phyloP scores from a whole-genome alignment of 2,329 filamentous ascomycete species.

The Aspergillus carbonarius region DNA sequence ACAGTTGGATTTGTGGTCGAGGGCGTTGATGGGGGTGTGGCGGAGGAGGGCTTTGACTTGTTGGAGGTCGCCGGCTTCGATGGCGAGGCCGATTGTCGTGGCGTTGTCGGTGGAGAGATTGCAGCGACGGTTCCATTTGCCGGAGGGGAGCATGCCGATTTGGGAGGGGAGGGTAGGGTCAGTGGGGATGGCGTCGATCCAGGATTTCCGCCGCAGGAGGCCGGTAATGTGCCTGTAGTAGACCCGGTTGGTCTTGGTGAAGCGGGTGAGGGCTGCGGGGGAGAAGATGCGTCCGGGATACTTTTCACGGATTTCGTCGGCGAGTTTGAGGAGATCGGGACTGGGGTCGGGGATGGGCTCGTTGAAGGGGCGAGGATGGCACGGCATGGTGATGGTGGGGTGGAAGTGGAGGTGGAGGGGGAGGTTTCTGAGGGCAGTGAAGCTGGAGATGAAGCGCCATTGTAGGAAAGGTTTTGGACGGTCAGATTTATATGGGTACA shows the following conservation, averaged over 20 bases:
- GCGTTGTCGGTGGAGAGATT: not conserved
- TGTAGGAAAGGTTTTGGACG: no score
- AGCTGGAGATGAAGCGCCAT: no score
- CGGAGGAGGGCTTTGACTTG: not conserved
- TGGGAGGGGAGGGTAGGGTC: not conserved
- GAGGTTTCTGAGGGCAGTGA: no score
- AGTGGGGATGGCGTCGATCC: not conserved
- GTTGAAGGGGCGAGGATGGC: no score
- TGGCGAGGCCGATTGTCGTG: not conserved
- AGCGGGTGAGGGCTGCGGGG: not conserved
- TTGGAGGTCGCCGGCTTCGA: not conserved
- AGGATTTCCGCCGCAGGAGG: not conserved
- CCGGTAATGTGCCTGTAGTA: not conserved
- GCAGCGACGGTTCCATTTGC: not conserved
- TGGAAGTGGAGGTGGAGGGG: no score
- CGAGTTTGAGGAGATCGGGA: no score
- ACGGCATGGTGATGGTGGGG: no score
- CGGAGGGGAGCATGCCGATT: not conserved
- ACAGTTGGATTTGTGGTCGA: not conserved
- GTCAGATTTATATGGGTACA: no score
- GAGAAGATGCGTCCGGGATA: not conserved
- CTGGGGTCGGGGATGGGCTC: no score
- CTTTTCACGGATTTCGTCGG: no score
- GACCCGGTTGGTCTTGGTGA: not conserved
- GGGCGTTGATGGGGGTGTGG: not conserved